A percentile compares a stretch with the other conserved stretches of the same genome.
phyloP scores from a whole-genome alignment of 2,329 filamentous ascomycete species.

The Penicillium freii region DNA sequence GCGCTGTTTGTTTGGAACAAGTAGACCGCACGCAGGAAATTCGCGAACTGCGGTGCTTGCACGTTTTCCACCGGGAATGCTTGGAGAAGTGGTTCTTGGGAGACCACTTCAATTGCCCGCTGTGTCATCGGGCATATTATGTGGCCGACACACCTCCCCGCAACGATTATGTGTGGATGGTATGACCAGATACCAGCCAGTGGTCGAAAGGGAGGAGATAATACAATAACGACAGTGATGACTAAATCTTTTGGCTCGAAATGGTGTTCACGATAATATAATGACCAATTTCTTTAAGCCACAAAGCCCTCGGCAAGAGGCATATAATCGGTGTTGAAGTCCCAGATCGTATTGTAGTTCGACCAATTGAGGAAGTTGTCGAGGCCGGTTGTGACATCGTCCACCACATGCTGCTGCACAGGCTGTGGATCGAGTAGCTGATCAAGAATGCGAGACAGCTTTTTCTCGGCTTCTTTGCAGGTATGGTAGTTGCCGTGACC shows the following conservation, averaged over 20 bases:
- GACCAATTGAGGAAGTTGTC: constrained; percentile 37
- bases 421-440: constrained; percentile 37
- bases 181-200: constrained; percentile 21
- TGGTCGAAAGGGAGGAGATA: neutral
- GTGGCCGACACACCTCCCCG: constrained; percentile 29
- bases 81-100: constrained; percentile 42
- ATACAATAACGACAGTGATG: neutral
- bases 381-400: constrained; percentile 32
- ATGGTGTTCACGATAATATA: neutral
- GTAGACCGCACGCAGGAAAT: constrained; percentile 38
- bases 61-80: constrained; percentile 42
- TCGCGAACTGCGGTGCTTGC: constrained; percentile 39
- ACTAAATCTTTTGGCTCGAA: neutral
- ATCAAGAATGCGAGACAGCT: constrained; percentile 36
- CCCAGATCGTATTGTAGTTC: constrained; percentile 32
- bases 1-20: constrained; percentile 40
- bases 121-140: constrained; percentile 40
- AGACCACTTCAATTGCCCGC: constrained; percentile 40
- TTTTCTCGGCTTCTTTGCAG: constrained; percentile 38
- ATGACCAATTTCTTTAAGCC: constrained; percentile 9
- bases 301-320: constrained; percentile 22
- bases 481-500: constrained; percentile 37
- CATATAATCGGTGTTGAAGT: constrained; percentile 33
- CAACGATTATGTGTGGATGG: constrained; percentile 41
- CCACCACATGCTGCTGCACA: constrained; percentile 27